Base-by-base conservation (phyloP, 768 basidiomycete species). In the Pilatotrama ljubarskyi region DNA sequence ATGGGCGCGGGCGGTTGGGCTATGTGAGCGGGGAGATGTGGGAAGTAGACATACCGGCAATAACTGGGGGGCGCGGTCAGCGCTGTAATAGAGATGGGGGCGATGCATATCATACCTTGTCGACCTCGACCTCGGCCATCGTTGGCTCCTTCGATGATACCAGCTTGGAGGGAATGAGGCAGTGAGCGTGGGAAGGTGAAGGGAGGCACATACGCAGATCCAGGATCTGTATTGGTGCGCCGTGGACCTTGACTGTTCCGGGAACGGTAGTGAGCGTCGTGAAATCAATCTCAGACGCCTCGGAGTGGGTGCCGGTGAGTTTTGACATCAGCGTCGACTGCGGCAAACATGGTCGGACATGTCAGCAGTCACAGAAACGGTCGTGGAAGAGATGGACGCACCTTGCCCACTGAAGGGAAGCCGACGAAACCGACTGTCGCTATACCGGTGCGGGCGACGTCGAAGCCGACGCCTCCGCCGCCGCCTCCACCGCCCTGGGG, bases 371-470 rank as follows among this genome's bases (percentile, higher is more conserved):
- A n/a, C 41, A 50, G 9, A 43, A 25, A 51, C 20, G 9, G 10
- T 32, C 29, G 4, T 32, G 38, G 36, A 29, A 10, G 55, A 67
- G 35, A 7, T 24, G 4, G 25, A 56, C 68, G 51, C 50, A 88
- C 93, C 84, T 95, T 95, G 74, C 94, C 94, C 15, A 95, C 94
- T n/a, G 93, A 95, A 20, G 94, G 94, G 72, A 95, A 90, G 24
- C 91, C 88, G 43, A 89, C 87, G 69, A 96, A 97, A 29, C 95
- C 95, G 29, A 98, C 95, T 26, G 95, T 94, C 18, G 96, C 97
- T 67, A 99, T 90, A 73, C 97, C 97, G 17, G 97, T 99, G 73
- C 94, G 83, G 41, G 96, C 96, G 37, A 99, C 97, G 82, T 99
- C 97, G 78, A 99, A 99, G 42, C 97, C 97, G 11, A 93, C 65